phyloP scores from a whole-genome alignment of 768 basidiomycete genomes.

The Trametes elegans region DNA sequence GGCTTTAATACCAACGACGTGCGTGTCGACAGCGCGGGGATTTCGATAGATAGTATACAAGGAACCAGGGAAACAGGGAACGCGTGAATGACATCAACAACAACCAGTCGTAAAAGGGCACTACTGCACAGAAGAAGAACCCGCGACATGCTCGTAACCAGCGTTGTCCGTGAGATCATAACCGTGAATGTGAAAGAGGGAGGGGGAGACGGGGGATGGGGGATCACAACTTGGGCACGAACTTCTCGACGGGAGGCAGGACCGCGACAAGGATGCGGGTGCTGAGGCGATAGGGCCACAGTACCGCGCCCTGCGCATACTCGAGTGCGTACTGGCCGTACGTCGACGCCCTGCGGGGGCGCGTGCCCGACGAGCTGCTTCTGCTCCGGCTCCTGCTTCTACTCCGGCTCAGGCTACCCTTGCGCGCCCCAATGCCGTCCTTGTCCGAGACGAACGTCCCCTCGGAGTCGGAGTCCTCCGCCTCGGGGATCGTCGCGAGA shows the following conservation, averaged over 20 bases:
- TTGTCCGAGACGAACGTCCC: conserved; percentile 30
- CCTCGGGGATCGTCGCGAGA: conserved; percentile 33
- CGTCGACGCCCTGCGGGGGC: not conserved
- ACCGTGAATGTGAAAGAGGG: not conserved
- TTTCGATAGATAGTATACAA: not conserved
- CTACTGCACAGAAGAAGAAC: no score
- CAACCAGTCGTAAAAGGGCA: no score
- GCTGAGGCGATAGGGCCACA: conserved; percentile 26
- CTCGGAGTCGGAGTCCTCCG: conserved; percentile 27
- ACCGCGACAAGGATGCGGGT: conserved; percentile 19
- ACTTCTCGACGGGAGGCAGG: conserved; percentile 14
- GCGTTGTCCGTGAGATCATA: no score
- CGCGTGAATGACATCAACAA: no score
- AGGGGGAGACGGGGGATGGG: not conserved
- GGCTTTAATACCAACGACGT: not conserved
- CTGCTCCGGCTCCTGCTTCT: conserved; percentile 22
- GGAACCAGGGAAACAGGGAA: not conserved
- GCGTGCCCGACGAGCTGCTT: conserved; percentile 6
- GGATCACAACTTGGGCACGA: conserved; percentile 5
- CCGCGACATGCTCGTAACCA: no score
- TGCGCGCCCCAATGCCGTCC: conserved; percentile 6
- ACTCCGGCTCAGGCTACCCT: conserved; percentile 3
- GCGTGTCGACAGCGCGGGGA: not conserved
- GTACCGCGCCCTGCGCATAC: conserved; percentile 14
- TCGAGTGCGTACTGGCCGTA: conserved; percentile 17